Evolutionary conservation across 768 basidiomycete genomes (phyloP).

Genomic region (Tulasnella sp.): DNA sequence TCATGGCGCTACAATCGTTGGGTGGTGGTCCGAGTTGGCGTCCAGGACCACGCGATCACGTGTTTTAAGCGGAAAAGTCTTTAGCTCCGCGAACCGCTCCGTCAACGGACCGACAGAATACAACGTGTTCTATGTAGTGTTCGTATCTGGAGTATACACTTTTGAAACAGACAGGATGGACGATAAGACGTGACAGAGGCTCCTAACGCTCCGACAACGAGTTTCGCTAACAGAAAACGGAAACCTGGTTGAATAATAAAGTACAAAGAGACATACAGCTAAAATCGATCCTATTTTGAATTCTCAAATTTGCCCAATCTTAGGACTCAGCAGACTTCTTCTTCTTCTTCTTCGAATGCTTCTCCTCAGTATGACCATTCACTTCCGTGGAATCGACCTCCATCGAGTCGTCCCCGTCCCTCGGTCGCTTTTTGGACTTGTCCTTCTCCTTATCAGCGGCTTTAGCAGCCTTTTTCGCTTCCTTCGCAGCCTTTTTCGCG

Average conservation of each 20-base stretch:
- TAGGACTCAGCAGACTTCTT: conserved; percentile 19
- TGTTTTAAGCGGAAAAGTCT: neutral
- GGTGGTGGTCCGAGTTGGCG: neutral
- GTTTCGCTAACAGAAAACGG: neutral
- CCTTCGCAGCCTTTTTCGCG: conserved; percentile 52
- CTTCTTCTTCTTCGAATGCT: conserved; percentile 12
- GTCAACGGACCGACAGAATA: too few species aligned
- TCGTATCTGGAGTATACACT: too few species aligned
- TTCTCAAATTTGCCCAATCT: neutral
- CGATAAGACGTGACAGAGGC: too few species aligned
- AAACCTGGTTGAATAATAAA: neutral
- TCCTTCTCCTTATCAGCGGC: neutral
- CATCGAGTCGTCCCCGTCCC: conserved; percentile 28
- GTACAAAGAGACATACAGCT: neutral
- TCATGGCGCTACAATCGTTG: neutral
- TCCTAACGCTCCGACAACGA: neutral
- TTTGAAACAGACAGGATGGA: too few species aligned
- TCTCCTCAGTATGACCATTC: conserved; percentile 8
- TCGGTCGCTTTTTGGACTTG: neutral
- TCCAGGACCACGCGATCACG: neutral
- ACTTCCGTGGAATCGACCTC: neutral
- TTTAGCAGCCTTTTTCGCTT: conserved; percentile 1
- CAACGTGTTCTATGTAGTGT: too few species aligned
- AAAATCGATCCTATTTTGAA: neutral
- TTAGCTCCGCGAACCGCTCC: too few species aligned